Conservation (phyloP, 106 monocot genomes). For the Triglochin maritima region DNA sequence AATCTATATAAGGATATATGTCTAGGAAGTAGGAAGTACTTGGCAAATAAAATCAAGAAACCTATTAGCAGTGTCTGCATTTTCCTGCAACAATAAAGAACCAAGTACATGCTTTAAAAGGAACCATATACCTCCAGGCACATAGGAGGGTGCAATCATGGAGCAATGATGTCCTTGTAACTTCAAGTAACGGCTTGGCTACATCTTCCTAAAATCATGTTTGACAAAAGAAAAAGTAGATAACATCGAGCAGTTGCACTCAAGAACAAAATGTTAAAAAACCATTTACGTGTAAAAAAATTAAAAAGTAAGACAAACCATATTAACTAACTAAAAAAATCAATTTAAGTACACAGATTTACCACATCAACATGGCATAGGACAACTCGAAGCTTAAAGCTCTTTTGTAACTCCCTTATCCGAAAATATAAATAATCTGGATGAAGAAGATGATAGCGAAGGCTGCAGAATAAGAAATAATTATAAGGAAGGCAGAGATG, state of each 20-base stretch:
- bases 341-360: constrained; percentile 1
- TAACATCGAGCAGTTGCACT: no score
- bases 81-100: background rate
- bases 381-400: constrained; percentile 79
- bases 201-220: constrained; percentile 72
- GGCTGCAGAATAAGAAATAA: constrained; percentile 35
- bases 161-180: constrained; percentile 86
- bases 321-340: no score
- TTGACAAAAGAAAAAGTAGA: background rate
- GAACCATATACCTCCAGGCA: constrained; percentile 64
- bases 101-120: background rate
- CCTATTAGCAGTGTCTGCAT: background rate
- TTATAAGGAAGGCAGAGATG: background rate
- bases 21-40: no score
- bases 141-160: constrained; percentile 94
- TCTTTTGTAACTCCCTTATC: constrained; percentile 90
- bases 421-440: constrained; percentile 93
- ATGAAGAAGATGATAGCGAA: constrained; percentile 95
- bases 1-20: background rate
- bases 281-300: no score
- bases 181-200: constrained; percentile 78
- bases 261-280: no score
- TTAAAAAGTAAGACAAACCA: no score
- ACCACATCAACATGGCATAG: constrained; percentile 99
- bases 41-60: background rate